Evolutionary conservation across 78 protist species (phyloP).

Genomic region (Cavenderia fasciculata): DNA sequence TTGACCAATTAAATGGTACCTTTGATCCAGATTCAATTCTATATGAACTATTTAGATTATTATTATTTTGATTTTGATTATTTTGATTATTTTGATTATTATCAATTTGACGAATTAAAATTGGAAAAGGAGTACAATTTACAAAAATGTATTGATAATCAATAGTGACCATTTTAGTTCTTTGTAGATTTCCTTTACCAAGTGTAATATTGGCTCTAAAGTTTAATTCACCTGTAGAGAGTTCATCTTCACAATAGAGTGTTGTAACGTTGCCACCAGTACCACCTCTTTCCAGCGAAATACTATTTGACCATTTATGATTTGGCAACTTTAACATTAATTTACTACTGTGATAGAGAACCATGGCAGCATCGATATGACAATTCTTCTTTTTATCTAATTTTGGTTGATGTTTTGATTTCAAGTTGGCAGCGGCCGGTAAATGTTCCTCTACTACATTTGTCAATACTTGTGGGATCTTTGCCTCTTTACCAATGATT

Average conservation of each 20-base stretch:
- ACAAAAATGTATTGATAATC: constrained; percentile 47
- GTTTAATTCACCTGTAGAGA: constrained; percentile 2
- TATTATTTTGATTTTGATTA: neutral
- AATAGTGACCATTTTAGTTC: constrained; percentile 76
- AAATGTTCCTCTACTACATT: neutral
- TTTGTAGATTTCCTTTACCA: constrained; percentile 52
- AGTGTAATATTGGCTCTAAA: constrained; percentile 53
- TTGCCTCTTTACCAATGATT: constrained; percentile 10
- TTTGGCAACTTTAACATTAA: constrained; percentile 32
- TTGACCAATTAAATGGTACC: constrained; percentile 71
- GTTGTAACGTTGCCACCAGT: constrained; percentile 21
- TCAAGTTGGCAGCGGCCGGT: neutral
- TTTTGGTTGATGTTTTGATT: neutral
- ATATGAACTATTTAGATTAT: neutral
- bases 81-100: neutral
- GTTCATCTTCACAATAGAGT: constrained; percentile 1
- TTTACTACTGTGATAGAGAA: constrained; percentile 8
- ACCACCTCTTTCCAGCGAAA: constrained; percentile 61
- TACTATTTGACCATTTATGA: constrained; percentile 20
- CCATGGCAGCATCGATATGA: constrained; percentile 19
- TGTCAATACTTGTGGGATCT: constrained; percentile 40
- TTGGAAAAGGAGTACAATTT: constrained; percentile 9
- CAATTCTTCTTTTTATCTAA: constrained; percentile 5
- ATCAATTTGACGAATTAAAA: constrained; percentile 27
- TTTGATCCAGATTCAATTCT: constrained; percentile 16